Conservation (phyloP, 352 stramenopile genomes). For the Phytophthora pini region DNA sequence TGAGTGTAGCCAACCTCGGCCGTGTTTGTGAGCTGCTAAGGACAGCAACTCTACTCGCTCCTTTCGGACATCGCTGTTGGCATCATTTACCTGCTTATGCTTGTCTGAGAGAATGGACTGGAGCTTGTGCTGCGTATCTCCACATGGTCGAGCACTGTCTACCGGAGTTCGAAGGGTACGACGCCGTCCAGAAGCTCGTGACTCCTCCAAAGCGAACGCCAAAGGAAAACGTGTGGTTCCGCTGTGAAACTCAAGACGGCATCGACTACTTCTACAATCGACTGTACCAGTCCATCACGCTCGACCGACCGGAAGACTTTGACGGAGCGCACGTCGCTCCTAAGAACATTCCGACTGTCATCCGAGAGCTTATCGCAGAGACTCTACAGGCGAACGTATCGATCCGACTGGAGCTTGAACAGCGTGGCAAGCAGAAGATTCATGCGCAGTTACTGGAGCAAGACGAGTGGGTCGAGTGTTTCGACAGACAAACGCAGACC, state of each 20-base stretch:
- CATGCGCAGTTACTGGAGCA: constrained; percentile 56
- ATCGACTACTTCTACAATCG: constrained; percentile 77
- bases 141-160: constrained; percentile 66
- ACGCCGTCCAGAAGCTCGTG: constrained; percentile 52
- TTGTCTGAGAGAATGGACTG: constrained; percentile 56
- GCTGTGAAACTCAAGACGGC: constrained; percentile 46
- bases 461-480: constrained; percentile 75
- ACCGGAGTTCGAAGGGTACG: constrained; percentile 44
- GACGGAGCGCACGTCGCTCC: constrained; percentile 43
- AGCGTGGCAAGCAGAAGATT: constrained; percentile 46
- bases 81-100: constrained; percentile 62
- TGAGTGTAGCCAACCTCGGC: constrained; percentile 49
- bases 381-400: constrained; percentile 45
- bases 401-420: constrained; percentile 61
- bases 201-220: constrained; percentile 54
- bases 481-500: constrained; percentile 46
- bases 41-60: constrained; percentile 17
- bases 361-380: constrained; percentile 58
- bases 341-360: constrained; percentile 52
- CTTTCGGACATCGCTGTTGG: constrained; percentile 53
- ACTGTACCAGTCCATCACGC: constrained; percentile 45
- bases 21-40: constrained; percentile 43
- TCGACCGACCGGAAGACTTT: constrained; percentile 60
- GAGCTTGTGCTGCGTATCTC: constrained; percentile 55
- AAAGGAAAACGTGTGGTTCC: constrained; percentile 73